Evolutionary conservation across 176 grass and related monocot species (phyloP), one percentile per base, ranked within the genome.

Genomic region (Bromus sterilis): DNA sequence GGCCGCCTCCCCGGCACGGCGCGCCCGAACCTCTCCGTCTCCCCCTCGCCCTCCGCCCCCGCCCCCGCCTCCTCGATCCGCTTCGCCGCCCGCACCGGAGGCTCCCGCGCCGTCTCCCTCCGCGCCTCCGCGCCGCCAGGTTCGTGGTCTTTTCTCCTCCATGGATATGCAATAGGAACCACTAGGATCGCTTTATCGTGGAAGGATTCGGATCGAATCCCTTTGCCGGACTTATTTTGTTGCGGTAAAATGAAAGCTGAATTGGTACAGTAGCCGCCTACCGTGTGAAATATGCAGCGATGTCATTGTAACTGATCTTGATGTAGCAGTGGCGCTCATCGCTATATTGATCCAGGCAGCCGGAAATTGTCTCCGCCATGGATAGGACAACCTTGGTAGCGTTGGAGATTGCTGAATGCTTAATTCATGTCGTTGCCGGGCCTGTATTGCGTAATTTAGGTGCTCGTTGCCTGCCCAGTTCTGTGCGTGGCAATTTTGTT

Each of bases 41-140:
- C 85, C 65, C 25, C 62, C 11, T 35, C 51, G 18, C 30, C 60
- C 24, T 71, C 69, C 23, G 20, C 83, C 13, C 7, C 87, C 0
- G 42, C 82, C 13, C 7, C 87, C 0, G 42, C 82, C 26, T 72
- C 24, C 4, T 76, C 86, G 28, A 56, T 89, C 83, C 84, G 85
- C 12, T 82, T 88, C 66, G 72, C 11, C 37, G 12, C 80, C 6
- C 46, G 16, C 64, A 18, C 14, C 7, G 62, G 15, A 0, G 31
- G 72, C 60, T n/a, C 13, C 31, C 29, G 40, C 0, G 58, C 77
- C 33, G 21, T 65, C 86, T 58, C 83, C 53, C 64, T 88, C 73
- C 78, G 82, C 70, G 20, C 39, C 62, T 25, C 48, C 77, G 65
- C 42, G 1, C 26, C 44, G 7, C 77, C 77, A 83, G 85, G 89